Percentiles rank a stretch among this genome's conserved stretches.
phyloP scores from a whole-genome alignment of 1,284 basidiomycete species.

The Chiua sp. region DNA sequence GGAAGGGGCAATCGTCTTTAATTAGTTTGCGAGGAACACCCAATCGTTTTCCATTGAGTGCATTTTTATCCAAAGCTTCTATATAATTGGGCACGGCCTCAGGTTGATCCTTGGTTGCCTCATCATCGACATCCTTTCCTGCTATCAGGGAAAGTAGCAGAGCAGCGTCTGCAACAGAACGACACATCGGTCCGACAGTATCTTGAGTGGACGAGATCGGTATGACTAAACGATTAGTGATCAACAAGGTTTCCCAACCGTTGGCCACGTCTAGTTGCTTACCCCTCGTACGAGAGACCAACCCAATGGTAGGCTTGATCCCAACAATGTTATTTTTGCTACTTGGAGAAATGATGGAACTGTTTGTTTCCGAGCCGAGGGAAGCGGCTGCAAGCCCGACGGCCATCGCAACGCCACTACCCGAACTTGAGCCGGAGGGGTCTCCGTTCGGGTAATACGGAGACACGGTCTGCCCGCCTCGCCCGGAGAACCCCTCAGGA shows the following conservation, averaged over 20 bases:
- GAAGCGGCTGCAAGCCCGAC: conserved; percentile 55
- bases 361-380: conserved; percentile 61
- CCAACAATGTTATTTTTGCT: conserved; percentile 52
- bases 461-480: conserved; percentile 55
- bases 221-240: conserved; percentile 41
- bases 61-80: conserved; percentile 38
- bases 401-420: conserved; percentile 53
- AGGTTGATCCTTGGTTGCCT: no score
- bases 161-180: conserved; percentile 53
- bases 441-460: conserved; percentile 56
- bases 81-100: conserved; percentile 52
- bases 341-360: conserved; percentile 50
- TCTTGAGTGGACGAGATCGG: conserved; percentile 57
- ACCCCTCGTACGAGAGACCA: conserved; percentile 59
- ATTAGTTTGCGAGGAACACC: conserved; percentile 53
- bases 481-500: conserved; percentile 55
- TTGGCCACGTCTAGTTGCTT: no score
- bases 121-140: no score
- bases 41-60: conserved; percentile 46
- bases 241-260: no score
- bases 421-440: conserved; percentile 57
- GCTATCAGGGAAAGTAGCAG: conserved; percentile 46
- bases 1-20: conserved; percentile 24
- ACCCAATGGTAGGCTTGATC: conserved; percentile 41
- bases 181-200: conserved; percentile 52